These are phyloP conservation scores for Arxiozyma telluris DNA, from an alignment of 1,139 yeast species.

Conservation along the genomic window DNA sequence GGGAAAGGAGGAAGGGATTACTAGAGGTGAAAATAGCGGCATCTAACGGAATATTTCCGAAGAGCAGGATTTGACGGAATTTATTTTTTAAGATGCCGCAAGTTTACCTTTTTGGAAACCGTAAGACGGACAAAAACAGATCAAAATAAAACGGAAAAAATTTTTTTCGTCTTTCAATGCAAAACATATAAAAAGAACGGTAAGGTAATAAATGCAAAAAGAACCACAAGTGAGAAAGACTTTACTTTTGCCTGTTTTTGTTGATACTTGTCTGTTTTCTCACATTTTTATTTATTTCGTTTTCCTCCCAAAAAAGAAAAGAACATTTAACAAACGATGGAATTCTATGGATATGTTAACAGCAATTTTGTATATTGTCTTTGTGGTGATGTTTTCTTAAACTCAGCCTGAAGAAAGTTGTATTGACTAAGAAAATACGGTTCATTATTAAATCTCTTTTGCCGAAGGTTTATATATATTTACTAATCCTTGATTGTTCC, in stretches of 20 bases:
- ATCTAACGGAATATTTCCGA: neutral
- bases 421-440: too few species aligned
- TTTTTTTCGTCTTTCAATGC: neutral
- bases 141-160: too few species aligned
- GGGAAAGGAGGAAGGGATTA: neutral
- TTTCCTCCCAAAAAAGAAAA: neutral
- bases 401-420: neutral
- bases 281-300: neutral
- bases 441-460: neutral
- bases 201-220: neutral
- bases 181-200: neutral
- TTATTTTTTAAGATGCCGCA: neutral
- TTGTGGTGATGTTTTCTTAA: neutral
- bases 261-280: too few species aligned
- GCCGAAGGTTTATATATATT: neutral
- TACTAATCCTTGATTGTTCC: neutral
- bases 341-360: constrained; percentile 4
- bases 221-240: neutral
- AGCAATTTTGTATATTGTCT: neutral
- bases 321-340: constrained; percentile 7
- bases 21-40: neutral
- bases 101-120: neutral
- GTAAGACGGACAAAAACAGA: neutral
- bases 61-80: neutral
- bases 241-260: too few species aligned